Conservation (phyloP, 2,329 filamentous ascomycete species). For the Microsporum audouinii region DNA sequence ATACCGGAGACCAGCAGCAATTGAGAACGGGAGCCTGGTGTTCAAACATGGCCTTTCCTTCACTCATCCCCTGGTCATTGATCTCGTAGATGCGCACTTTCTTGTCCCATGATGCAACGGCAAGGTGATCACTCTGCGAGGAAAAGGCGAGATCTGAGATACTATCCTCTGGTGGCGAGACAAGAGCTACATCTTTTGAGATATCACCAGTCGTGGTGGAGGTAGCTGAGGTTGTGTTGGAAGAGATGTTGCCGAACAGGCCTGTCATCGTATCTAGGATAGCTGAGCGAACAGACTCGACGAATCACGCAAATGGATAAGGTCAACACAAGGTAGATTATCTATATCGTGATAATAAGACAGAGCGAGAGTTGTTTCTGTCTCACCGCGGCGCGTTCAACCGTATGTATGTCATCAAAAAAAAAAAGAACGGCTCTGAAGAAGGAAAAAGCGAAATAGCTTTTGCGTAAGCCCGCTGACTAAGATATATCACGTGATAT, state of each 20-base stretch:
- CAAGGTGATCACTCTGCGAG: conserved; percentile 64
- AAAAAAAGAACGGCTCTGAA: not conserved
- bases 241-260: conserved; percentile 31
- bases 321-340: not conserved
- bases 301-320: not conserved
- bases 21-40: conserved; percentile 76
- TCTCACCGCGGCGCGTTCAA: not conserved
- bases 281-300: too few relatives aligned
- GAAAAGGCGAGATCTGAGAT: conserved; percentile 82
- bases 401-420: not conserved
- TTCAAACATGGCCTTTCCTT: conserved; percentile 76
- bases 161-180: conserved; percentile 71
- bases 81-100: conserved; percentile 97
- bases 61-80: conserved; percentile 60
- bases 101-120: conserved; percentile 92
- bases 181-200: conserved; percentile 72
- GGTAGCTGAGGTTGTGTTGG: conserved; percentile 43
- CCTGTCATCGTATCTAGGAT: conserved; percentile 4
- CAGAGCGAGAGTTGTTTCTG: not conserved
- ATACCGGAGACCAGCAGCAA: conserved; percentile 78
- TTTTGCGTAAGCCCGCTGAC: not conserved
- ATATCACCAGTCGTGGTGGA: conserved; percentile 62
- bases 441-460: not conserved
- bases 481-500: not conserved
- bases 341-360: not conserved